phyloP scores from a whole-genome alignment of 148 eudicot species.

The Rhododendron ferrugineum region DNA sequence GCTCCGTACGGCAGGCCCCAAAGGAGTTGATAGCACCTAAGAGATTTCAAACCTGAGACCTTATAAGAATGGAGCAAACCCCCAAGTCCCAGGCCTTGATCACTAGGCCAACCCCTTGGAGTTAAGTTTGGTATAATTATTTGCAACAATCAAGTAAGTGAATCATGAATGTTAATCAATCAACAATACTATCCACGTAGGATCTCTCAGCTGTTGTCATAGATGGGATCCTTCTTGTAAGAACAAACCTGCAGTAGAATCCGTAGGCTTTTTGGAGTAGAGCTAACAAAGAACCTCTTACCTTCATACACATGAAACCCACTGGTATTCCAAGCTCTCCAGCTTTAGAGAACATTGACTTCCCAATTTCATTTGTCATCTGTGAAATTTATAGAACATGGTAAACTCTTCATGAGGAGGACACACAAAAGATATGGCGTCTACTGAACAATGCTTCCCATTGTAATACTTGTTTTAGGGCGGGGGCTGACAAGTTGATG shows the following conservation, averaged over 20 bases:
- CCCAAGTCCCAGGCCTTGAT: no score
- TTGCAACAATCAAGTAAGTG: not conserved
- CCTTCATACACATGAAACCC: slow-evolving; percentile 97
- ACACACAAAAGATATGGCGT: not conserved
- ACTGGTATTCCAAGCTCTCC: slow-evolving; percentile 91
- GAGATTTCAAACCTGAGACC: no score
- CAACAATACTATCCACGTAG: not conserved
- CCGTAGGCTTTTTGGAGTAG: not conserved
- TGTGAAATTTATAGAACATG: slow-evolving; percentile 20
- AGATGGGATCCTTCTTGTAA: not conserved
- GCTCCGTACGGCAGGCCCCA: no score
- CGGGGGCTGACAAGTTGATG: not conserved
- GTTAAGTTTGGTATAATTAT: not conserved
- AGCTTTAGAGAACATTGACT: slow-evolving; percentile 69
- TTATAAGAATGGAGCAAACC: no score
- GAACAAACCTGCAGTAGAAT: not conserved
- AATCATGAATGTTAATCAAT: not conserved
- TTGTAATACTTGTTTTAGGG: not conserved
- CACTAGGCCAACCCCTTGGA: no score
- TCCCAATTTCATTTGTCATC: slow-evolving; percentile 92
- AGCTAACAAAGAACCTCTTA: slow-evolving; percentile 13
- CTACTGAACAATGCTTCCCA: not conserved
- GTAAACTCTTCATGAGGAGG: not conserved
- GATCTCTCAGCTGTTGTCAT: not conserved
- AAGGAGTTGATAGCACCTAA: no score